phyloP scores from a whole-genome alignment of 306 rosid genomes.

The Mimosa pudica region DNA sequence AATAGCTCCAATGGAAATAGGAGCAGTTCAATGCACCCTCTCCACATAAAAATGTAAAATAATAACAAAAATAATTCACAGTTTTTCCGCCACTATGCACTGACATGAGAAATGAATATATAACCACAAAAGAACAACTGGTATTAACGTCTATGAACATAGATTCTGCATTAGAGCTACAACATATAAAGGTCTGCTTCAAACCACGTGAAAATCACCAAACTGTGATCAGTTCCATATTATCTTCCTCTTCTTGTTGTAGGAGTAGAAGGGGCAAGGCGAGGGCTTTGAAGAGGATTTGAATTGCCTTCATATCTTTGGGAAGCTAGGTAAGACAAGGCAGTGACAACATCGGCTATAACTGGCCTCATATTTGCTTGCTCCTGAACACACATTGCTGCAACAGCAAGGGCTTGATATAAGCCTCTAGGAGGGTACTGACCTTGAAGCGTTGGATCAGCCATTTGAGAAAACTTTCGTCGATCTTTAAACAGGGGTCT shows the following conservation, averaged over 20 bases:
- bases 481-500: slow-evolving; percentile 74
- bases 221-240: slow-evolving; percentile 42
- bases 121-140: slow-evolving; percentile 30
- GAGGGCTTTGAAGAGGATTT: slow-evolving; percentile 56
- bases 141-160: slow-evolving; percentile 41
- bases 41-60: slow-evolving; percentile 2
- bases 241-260: slow-evolving; percentile 56
- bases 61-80: slow-evolving; percentile 34
- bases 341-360: slow-evolving; percentile 90
- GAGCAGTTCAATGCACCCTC: slow-evolving; percentile 31
- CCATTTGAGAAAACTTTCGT: slow-evolving; percentile 67
- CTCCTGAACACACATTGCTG: slow-evolving; percentile 92
- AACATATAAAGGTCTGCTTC: slow-evolving; percentile 18
- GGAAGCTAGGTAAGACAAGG: slow-evolving; percentile 81
- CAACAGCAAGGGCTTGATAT: slow-evolving; percentile 85
- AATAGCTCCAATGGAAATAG: slow-evolving; percentile 39
- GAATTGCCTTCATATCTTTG: slow-evolving; percentile 63
- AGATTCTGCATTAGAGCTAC: slow-evolving; percentile 24
- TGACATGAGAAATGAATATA: slow-evolving; percentile 12
- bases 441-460: slow-evolving; percentile 81
- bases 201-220: slow-evolving; percentile 35
- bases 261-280: slow-evolving; percentile 60
- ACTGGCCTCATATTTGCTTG: slow-evolving; percentile 83
- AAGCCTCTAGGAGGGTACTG: slow-evolving; percentile 78
- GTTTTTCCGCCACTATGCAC: slow-evolving; percentile 28